phyloP scores from a whole-genome alignment of 495 filamentous ascomycete species.

The Penicillium ucsense region DNA sequence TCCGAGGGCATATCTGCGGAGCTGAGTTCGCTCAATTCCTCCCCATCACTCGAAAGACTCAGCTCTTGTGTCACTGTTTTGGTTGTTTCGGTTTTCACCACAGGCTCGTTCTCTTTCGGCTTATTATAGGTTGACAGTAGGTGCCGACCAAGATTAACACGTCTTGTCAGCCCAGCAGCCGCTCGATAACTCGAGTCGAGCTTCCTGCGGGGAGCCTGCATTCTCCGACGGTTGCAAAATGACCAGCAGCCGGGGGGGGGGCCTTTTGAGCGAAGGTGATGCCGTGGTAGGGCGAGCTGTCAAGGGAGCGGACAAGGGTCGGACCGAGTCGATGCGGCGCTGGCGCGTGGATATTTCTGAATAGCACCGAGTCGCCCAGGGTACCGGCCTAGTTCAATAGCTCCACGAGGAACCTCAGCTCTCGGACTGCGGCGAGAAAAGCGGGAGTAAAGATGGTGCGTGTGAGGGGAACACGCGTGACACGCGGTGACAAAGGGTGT shows the following conservation, averaged over 20 bases:
- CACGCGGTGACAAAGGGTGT: neutral
- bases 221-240: neutral
- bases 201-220: slow-evolving; percentile 9
- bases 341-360: too few species aligned
- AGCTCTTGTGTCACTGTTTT: neutral
- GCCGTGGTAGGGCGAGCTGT: slow-evolving; percentile 1
- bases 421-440: too few species aligned
- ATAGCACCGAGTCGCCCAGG: too few species aligned
- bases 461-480: slow-evolving; percentile 7
- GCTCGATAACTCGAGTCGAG: slow-evolving; percentile 18
- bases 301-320: neutral
- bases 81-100: neutral
- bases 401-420: too few species aligned
- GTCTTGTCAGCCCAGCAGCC: slow-evolving; percentile 10
- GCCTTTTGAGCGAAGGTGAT: neutral
- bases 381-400: too few species aligned
- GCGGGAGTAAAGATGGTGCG: neutral
- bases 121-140: slow-evolving; percentile 19
- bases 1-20: neutral
- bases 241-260: neutral
- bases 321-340: neutral
- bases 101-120: neutral
- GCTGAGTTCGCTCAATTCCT: neutral
- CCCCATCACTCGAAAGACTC: neutral
- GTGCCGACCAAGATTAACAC: neutral